Conservation (phyloP, 345 rosid species). For the Eutrema yunnanense region DNA sequence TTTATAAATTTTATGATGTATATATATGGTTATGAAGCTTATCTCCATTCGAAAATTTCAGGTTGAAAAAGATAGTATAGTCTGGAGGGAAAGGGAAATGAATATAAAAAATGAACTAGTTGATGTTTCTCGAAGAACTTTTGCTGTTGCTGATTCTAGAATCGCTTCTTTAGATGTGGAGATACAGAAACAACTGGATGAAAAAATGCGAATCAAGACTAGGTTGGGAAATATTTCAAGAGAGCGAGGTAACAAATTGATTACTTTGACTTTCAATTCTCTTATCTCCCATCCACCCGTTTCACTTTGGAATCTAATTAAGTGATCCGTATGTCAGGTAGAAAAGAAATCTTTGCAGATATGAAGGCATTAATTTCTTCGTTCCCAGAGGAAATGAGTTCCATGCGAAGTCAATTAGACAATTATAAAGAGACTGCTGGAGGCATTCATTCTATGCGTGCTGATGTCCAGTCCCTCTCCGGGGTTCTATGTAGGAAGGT, state of each 20-base stretch:
- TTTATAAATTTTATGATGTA: neutral
- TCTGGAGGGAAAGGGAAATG: conserved; percentile 85
- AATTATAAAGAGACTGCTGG: conserved; percentile 66
- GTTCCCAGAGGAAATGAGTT: conserved; percentile 85
- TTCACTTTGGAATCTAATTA: conserved; percentile 26
- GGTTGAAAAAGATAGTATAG: conserved; percentile 84
- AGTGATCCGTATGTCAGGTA: conserved; percentile 50
- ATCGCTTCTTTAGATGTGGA: conserved; percentile 51
- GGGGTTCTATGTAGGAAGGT: conserved; percentile 70
- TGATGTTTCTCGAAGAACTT: conserved; percentile 71
- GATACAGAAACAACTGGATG: conserved; percentile 63
- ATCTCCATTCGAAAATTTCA: conserved; percentile 29
- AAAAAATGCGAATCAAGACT: conserved; percentile 46
- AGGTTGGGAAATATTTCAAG: conserved; percentile 60
- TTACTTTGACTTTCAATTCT: conserved; percentile 14
- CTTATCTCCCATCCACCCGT: neutral
- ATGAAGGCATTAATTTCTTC: conserved; percentile 81
- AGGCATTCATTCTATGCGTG: conserved; percentile 72
- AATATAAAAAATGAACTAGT: conserved; percentile 59
- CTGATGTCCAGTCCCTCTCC: conserved; percentile 75
- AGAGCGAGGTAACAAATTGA: conserved; percentile 58
- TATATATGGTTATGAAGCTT: conserved; percentile 29
- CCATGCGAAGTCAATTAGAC: conserved; percentile 75
- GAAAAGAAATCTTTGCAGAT: conserved; percentile 77
- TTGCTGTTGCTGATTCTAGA: conserved; percentile 62